Evolutionary conservation across 2,329 filamentous ascomycete genomes (phyloP), one percentile per base, ranked within the genome.

Genomic region (Ophiocordyceps polyrhachis-furcata): DNA sequence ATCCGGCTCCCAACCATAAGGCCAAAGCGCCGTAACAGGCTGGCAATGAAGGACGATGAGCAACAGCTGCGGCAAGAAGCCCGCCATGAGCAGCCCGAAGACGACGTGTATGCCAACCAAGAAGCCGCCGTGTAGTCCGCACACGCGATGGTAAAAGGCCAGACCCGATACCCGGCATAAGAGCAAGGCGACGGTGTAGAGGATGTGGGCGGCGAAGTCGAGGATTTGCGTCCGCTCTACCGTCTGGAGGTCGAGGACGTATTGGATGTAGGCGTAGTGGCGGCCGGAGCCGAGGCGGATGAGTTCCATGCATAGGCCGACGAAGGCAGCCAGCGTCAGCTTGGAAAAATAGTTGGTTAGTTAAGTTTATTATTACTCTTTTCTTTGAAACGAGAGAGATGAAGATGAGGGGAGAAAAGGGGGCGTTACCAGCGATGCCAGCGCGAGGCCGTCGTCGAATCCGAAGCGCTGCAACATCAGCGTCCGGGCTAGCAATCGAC

Each of bases 1-100:
- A 11, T 60, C 60, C 0, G 56, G 51, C 49, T 73, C 67, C 59
- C 63, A 73, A 1, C 54, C 59, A 44, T 73, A 73, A 0, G 70
- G 69, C 70, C 70, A 73, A 2, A 68, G 53, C 0, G 61, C 67
- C 1, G 69, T 73, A 0, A 72, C 66, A 0, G 70, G 70, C 1
- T 51, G 53, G 47, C 69, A 73, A 53, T 73, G 69, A 48, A 73
- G 70, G 46, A 73, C 58, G 42, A 73, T 56, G 2, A 73, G 59
- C 23, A 70, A 59, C 13, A 73, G 55, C 46, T 73, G 69, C 0
- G 68, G 63, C 2, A 73, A 47, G 43, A 62, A 72, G 0, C 63
- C 65, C 7, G 57, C 61, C 31, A 65, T 49, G 19, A 71, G 51
- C 31, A 67, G 48, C 3, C 51, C 59, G 19, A 58, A 56, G 1